Percentiles rank a stretch among this genome's conserved stretches.
Conservation (phyloP, 345 rosid species). For the Citrus reticulata region DNA sequence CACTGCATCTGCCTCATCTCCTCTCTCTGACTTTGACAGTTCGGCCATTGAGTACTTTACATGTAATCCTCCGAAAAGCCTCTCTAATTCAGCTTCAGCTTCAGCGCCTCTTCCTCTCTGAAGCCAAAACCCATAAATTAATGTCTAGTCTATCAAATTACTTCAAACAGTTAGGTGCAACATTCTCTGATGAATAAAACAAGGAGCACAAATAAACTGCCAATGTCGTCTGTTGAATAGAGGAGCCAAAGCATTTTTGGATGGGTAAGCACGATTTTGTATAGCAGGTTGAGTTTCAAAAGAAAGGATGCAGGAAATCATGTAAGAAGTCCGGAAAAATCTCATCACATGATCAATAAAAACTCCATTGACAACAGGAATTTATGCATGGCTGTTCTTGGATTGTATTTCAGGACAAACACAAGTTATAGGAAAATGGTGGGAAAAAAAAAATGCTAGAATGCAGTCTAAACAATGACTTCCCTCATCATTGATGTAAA, state of each 20-base stretch:
- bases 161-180: background rate
- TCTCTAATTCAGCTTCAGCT: slow-evolving; percentile 83
- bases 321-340: background rate
- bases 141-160: background rate
- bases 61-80: slow-evolving; percentile 65
- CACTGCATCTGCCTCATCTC: slow-evolving; percentile 60
- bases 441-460: background rate
- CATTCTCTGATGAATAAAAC: background rate
- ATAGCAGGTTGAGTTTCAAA: background rate
- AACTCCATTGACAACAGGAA: background rate
- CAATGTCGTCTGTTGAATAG: background rate
- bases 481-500: background rate
- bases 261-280: background rate
- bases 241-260: background rate
- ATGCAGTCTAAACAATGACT: background rate
- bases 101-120: slow-evolving; percentile 85
- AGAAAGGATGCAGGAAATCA: background rate
- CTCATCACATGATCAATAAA: background rate
- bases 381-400: background rate
- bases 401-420: background rate
- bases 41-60: slow-evolving; percentile 81
- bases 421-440: background rate
- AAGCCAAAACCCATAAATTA: slow-evolving; percentile 18
- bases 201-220: no score
- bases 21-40: slow-evolving; percentile 62